These are phyloP conservation scores for Trichosporon asahii DNA, from an alignment of 1,284 basidiomycete species.

Conservation along the genomic window DNA sequence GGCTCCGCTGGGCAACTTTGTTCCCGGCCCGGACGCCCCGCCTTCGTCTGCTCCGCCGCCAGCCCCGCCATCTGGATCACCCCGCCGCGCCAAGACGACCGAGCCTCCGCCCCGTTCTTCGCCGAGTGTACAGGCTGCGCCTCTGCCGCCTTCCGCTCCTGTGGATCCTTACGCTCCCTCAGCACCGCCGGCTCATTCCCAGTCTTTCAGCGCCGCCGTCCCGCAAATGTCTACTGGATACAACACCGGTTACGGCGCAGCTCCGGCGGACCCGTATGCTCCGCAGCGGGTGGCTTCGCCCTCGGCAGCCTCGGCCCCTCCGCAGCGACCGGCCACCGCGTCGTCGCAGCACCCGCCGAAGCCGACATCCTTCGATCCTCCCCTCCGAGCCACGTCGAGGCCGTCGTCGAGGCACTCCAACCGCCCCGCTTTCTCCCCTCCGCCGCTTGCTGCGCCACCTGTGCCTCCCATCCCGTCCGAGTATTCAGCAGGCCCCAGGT, in stretches of 20 bases:
- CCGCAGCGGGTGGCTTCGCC: background rate
- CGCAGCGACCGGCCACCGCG: conserved; percentile 16
- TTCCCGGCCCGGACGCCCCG: conserved; percentile 15
- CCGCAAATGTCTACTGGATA: background rate
- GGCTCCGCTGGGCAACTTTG: background rate
- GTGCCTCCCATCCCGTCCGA: conserved; percentile 21
- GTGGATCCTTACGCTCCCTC: background rate
- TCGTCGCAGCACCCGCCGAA: conserved; percentile 21
- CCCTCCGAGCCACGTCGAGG: conserved; percentile 26
- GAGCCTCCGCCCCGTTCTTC: background rate
- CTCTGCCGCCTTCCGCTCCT: background rate
- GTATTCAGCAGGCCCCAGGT: background rate
- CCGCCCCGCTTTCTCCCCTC: conserved; percentile 16
- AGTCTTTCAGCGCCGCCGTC: background rate
- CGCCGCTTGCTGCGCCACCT: conserved; percentile 16
- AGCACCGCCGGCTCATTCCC: background rate
- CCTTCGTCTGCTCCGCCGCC: conserved; percentile 20
- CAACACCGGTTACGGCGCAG: background rate
- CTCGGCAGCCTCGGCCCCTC: conserved; percentile 8
- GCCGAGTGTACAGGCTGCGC: background rate
- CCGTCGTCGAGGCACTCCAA: conserved; percentile 19
- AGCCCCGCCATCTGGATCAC: conserved; percentile 35
- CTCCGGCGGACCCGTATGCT: conserved; percentile 5
- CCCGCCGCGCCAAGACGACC: conserved; percentile 22
- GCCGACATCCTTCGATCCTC: conserved; percentile 33